A percentile compares a stretch with the other conserved stretches of the same genome.
These are phyloP conservation scores for Ophiostoma pallidulum DNA, from an alignment of 2,329 filamentous ascomycete genomes.

Conservation along the genomic window DNA sequence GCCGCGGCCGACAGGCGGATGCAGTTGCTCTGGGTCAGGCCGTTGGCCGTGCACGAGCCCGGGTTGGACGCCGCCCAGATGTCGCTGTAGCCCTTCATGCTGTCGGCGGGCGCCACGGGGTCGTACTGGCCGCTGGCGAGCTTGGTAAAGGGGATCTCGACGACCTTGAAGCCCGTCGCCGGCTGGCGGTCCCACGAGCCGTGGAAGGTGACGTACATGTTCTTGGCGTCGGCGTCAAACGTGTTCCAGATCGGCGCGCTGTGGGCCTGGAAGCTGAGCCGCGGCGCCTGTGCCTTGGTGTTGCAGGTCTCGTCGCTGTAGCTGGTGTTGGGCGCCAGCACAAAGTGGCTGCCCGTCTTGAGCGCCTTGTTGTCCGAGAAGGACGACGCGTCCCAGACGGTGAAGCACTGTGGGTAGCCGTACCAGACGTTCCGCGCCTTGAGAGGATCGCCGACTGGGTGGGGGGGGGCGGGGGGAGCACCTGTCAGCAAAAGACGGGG, in stretches of 20 bases:
- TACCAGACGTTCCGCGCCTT: constrained; percentile 22
- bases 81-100: constrained; percentile 23
- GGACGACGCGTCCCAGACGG: constrained; percentile 22
- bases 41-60: constrained; percentile 24
- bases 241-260: constrained; percentile 24
- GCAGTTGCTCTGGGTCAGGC: constrained; percentile 28
- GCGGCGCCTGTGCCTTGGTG: constrained; percentile 27
- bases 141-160: constrained; percentile 24
- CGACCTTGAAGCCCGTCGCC: constrained; percentile 24
- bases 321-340: constrained; percentile 26
- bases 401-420: constrained; percentile 46
- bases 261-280: constrained; percentile 27
- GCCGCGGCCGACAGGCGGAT: constrained; percentile 25
- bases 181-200: constrained; percentile 24
- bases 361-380: constrained; percentile 18
- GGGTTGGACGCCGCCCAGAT: constrained; percentile 21
- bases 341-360: constrained; percentile 30
- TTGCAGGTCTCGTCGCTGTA: constrained; percentile 29
- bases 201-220: constrained; percentile 27
- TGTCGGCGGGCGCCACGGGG: constrained; percentile 22
- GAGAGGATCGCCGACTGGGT: constrained; percentile 22
- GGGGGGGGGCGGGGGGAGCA: no score
- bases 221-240: constrained; percentile 23
- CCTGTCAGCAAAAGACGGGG: background rate
- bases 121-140: constrained; percentile 22